These are phyloP conservation scores for Annulohypoxylon stygium DNA, from an alignment of 495 filamentous ascomycete genomes.

Conservation along the genomic window DNA sequence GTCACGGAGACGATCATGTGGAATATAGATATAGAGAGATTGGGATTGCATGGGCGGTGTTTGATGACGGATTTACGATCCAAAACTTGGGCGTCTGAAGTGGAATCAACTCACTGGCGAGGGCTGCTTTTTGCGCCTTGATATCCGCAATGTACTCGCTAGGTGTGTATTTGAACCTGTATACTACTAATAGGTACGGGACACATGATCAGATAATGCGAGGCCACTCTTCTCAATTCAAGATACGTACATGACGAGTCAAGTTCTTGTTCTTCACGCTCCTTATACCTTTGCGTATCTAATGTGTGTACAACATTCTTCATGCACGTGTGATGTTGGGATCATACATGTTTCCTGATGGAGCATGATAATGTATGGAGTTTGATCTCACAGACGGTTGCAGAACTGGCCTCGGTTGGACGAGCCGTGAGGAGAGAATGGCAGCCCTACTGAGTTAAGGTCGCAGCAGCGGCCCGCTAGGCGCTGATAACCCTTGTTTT, in stretches of 20 bases:
- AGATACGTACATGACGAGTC: conserved; percentile 33
- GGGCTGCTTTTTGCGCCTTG: conserved; percentile 35
- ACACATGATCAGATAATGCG: conserved; percentile 32
- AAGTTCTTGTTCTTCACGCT: conserved; percentile 1
- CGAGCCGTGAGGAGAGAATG: conserved; percentile 34
- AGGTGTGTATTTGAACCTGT: conserved; percentile 36
- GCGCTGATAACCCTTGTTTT: conserved; percentile 42
- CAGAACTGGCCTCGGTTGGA: conserved; percentile 40
- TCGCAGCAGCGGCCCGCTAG: conserved; percentile 46
- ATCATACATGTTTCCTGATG: neutral
- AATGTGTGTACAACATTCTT: conserved; percentile 7
- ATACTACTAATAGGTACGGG: conserved; percentile 36
- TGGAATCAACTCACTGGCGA: conserved; percentile 30
- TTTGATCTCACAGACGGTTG: conserved; percentile 40
- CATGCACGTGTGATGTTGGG: conserved; percentile 17
- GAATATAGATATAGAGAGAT: conserved; percentile 47
- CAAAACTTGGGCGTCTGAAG: conserved; percentile 19
- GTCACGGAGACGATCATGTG: conserved; percentile 14
- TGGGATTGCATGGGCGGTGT: conserved; percentile 43
- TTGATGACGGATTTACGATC: conserved; percentile 34
- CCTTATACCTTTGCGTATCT: neutral
- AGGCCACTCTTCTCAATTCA: conserved; percentile 52
- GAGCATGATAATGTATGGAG: conserved; percentile 37
- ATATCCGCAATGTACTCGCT: conserved; percentile 17
- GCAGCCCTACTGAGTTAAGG: conserved; percentile 40